A percentile compares a stretch with the other conserved stretches of the same genome.
Evolutionary conservation across 1,139 yeast genomes (phyloP).

Genomic region (Suhomyces atakaporum): DNA sequence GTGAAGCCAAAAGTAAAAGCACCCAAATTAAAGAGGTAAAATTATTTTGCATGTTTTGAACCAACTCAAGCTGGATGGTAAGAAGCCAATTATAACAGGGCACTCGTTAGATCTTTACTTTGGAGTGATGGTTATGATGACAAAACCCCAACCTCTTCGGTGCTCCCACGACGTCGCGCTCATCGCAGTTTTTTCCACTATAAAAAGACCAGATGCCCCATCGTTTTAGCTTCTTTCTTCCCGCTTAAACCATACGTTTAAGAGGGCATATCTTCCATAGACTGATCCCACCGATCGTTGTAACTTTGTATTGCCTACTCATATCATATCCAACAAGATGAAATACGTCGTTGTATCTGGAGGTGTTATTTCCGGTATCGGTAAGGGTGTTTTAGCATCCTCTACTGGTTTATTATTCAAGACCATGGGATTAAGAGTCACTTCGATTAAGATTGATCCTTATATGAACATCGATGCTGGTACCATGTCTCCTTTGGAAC

Average conservation of each 20-base stretch:
- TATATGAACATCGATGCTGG: conserved; percentile 99
- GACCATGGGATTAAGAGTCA: conserved; percentile 90
- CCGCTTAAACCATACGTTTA: conserved; percentile 51
- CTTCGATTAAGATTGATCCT: conserved; percentile 97
- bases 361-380: conserved; percentile 98
- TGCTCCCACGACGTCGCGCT: conserved; percentile 24
- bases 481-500: conserved; percentile 98
- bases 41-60: too few relatives aligned
- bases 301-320: conserved; percentile 10
- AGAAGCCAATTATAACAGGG: too few relatives aligned
- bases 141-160: too few relatives aligned
- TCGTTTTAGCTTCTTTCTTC: conserved; percentile 36
- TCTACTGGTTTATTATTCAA: conserved; percentile 94
- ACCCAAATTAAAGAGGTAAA: too few relatives aligned
- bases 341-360: conserved; percentile 99
- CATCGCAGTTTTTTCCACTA: conserved; percentile 12
- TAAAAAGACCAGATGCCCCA: conserved; percentile 16
- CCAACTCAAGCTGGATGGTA: too few relatives aligned
- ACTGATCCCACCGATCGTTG: conserved; percentile 10
- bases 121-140: too few relatives aligned
- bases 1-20: too few relatives aligned
- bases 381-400: conserved; percentile 96
- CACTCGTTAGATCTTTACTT: too few relatives aligned
- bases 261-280: conserved; percentile 42
- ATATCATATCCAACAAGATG: conserved; percentile 44